Evolutionary conservation across 1,284 basidiomycete species (phyloP), one percentile per base, ranked within the genome.

Genomic region (Sporisorium iseilematis-ciliati): DNA sequence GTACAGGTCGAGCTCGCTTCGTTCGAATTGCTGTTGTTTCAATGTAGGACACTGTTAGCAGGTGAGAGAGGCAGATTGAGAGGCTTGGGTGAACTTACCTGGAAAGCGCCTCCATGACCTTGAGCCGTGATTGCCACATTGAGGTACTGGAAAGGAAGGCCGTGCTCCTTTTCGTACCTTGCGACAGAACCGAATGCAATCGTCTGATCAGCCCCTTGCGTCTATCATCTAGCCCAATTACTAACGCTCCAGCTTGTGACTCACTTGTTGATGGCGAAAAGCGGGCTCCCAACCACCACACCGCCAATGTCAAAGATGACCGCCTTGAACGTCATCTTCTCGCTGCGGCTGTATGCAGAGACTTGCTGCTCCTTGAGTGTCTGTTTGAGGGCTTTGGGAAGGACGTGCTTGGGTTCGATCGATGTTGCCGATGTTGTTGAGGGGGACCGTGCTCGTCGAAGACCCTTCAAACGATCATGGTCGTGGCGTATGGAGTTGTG

Each of bases 281-380:
- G 64, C 0, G 85, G 85, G 7, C 81, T 83, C 0, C 82, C 84
- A 7, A 84, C 79, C 45, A 85, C 83, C 16, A 86, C 85, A 10
- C 85, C 85, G 33, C 84, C 85, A 56, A 86, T 84, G 79, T 86
- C 85, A 42, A 85, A 84, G 51, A 85, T 81, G 58, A 76, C 56
- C 1, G 71, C 74, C 45, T 73, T 74, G 53, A 65, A 64, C 7
- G 55, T 65, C 57, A 65, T 71, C 29, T 3, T 7, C 42, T 3
- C 7, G 10, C 35, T 6, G 20, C 12, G 20, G 38, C 23, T 52
- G 12, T 26, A n/a, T 38, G 35, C 35, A 3, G 35, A 16, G 12
- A 29, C 23, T 25, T n/a, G 51, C 16, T 31, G 29, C 29, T 50
- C 38, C 25, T 33, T 41, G 51, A 14, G 23, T 0, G 14, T 14